These are phyloP conservation scores for Tylopilus sp. DNA, from an alignment of 1,284 basidiomycete species.

Conservation along the genomic window DNA sequence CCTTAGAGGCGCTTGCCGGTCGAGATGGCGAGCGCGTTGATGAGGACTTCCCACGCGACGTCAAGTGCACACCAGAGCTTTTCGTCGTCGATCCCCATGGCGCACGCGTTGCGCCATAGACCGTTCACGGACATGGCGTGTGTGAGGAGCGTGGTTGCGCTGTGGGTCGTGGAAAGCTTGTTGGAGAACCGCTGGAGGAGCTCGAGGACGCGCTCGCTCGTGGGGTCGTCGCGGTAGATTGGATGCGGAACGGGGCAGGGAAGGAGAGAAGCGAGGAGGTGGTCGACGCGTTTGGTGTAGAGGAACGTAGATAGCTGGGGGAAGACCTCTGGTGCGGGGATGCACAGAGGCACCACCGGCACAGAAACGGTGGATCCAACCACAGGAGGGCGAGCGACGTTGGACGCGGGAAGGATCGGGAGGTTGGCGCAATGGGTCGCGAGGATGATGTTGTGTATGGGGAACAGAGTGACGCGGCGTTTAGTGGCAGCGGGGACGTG, in stretches of 20 bases:
- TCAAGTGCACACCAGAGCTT: constrained; percentile 56
- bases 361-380: constrained; percentile 33
- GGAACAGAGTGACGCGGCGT: constrained; percentile 49
- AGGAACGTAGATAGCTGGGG: constrained; percentile 50
- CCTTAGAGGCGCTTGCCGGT: constrained; percentile 24
- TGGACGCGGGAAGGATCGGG: constrained; percentile 38
- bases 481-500: constrained; percentile 27
- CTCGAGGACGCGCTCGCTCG: constrained; percentile 6
- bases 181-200: constrained; percentile 25
- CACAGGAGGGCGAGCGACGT: constrained; percentile 21
- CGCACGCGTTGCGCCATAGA: constrained; percentile 59
- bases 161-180: constrained; percentile 33
- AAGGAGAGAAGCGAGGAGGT: constrained; percentile 43
- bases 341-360: constrained; percentile 47
- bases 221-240: constrained; percentile 21
- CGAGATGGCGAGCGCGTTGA: constrained; percentile 39
- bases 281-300: constrained; percentile 45
- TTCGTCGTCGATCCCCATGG: constrained; percentile 57
- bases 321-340: constrained; percentile 54
- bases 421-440: constrained; percentile 54
- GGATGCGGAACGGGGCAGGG: constrained; percentile 26
- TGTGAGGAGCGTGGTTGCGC: constrained; percentile 34
- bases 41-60: constrained; percentile 53
- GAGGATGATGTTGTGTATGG: constrained; percentile 56
- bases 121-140: constrained; percentile 48